phyloP scores from a whole-genome alignment of 331 rosid species.

The Arachis monticola region DNA sequence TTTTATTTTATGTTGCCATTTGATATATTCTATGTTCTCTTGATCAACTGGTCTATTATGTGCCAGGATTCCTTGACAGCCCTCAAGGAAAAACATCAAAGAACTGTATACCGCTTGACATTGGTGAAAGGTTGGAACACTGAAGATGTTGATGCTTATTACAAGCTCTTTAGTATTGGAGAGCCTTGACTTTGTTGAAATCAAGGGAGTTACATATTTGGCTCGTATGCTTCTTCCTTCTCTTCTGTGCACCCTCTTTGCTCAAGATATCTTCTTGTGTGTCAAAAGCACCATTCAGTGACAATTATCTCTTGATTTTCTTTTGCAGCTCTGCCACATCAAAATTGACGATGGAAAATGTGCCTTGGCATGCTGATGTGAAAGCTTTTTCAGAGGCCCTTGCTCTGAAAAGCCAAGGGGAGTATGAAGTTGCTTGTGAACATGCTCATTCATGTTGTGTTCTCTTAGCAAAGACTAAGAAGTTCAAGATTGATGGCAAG shows the following conservation, averaged over 20 bases:
- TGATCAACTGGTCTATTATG: slow-evolving; percentile 31
- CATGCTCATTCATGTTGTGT: slow-evolving; percentile 97
- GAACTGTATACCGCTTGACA: slow-evolving; percentile 96
- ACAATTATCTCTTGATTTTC: slow-evolving; percentile 25
- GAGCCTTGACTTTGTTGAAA: slow-evolving; percentile 91
- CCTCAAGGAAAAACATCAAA: slow-evolving; percentile 85
- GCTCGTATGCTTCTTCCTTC: slow-evolving; percentile 67
- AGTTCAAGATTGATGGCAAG: slow-evolving; percentile 83
- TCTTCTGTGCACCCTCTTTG: not conserved
- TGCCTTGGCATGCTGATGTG: slow-evolving; percentile 97
- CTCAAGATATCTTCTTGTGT: slow-evolving; percentile 33
- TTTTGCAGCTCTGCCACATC: slow-evolving; percentile 79
- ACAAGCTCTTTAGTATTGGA: slow-evolving; percentile 75
- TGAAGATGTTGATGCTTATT: slow-evolving; percentile 90
- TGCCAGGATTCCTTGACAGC: slow-evolving; percentile 86
- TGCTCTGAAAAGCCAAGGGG: slow-evolving; percentile 76
- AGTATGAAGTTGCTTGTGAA: slow-evolving; percentile 94
- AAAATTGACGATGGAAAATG: slow-evolving; percentile 97
- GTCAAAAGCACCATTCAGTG: slow-evolving; percentile 32
- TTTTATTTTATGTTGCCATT: slow-evolving; percentile 26
- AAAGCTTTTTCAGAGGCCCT: slow-evolving; percentile 88
- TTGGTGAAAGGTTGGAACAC: slow-evolving; percentile 97
- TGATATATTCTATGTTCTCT: slow-evolving; percentile 7
- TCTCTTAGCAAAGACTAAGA: slow-evolving; percentile 79
- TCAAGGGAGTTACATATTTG: slow-evolving; percentile 97